Evolutionary conservation across 1,284 basidiomycete genomes (phyloP).

Genomic region (Mixia osmundae): DNA sequence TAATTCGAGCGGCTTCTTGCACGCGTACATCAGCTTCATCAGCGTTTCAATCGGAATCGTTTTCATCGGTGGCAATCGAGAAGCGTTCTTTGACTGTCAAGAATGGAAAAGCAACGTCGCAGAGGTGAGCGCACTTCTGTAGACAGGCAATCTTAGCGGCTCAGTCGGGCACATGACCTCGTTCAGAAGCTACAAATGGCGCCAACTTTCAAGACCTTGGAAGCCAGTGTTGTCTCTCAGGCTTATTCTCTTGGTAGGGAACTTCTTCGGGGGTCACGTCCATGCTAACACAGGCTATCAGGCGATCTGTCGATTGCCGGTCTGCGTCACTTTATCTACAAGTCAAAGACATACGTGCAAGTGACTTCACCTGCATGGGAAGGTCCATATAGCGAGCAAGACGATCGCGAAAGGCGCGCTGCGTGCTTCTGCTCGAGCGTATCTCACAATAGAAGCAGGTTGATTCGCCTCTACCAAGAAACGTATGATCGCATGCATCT

Average conservation of each 20-base stretch:
- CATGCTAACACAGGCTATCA: conserved; percentile 6
- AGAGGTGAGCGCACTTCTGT: background rate
- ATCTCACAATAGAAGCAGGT: conserved; percentile 24
- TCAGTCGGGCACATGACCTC: background rate
- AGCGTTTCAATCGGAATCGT: conserved; percentile 4
- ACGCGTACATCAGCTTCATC: conserved; percentile 67
- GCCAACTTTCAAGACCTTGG: conserved; percentile 4
- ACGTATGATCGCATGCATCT: conserved; percentile 66
- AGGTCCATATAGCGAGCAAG: conserved; percentile 43
- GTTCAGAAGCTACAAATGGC: conserved; percentile 2
- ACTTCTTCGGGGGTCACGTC: background rate
- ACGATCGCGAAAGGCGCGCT: conserved; percentile 35
- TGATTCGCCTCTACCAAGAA: conserved; percentile 60
- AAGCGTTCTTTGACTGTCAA: conserved; percentile 10
- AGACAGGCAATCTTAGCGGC: background rate
- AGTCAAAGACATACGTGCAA: conserved; percentile 66
- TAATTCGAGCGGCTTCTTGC: conserved; percentile 70
- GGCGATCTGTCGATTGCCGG: conserved; percentile 57
- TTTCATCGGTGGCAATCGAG: conserved; percentile 5
- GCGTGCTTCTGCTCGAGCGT: conserved; percentile 3
- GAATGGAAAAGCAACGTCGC: conserved; percentile 7
- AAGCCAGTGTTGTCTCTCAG: conserved; percentile 10
- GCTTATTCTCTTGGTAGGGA: conserved; percentile 3
- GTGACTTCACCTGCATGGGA: conserved; percentile 61
- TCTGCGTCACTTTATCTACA: conserved; percentile 81